Base-by-base conservation (phyloP, 1,139 yeast species). In the Yamadazyma spencermartinsiae region DNA sequence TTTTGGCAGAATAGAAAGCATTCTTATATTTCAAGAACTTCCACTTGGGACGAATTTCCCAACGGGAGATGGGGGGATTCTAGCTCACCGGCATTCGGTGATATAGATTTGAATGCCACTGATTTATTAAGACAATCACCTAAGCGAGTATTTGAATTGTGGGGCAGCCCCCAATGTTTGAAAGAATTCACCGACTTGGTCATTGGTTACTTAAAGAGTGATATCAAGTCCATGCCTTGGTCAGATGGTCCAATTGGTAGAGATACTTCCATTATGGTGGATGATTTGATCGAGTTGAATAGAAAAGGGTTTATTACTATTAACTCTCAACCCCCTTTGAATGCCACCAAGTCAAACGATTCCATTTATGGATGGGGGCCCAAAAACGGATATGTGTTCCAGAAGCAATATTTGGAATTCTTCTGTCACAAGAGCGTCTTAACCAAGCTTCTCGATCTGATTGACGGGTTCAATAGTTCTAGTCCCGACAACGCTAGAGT, bases 61-160 rank as follows among this genome's bases (percentile, higher is more conserved):
- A 88, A 88, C 63, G 96, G 96, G 48, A 76, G 96, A 65, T 88
- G 95, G 86, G 96, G 96, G 56, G 95, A 88, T 58, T 84, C 96
- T 8, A 74, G 94, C 42, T 87, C 96, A 31, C 96, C 96, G 8
- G 96, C 96, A 4, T 88, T 84, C 61, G 96, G 96, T 57, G 96
- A 88, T 51, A 74, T 85, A 46, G 90, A 83, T 57, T 69, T 83
- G 41, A 79, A 85, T 47, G 95, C 95, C 32, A 79, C 90, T 31
- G 83, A 88, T 39, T 74, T 80, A 54, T 80, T 79, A 58, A 77
- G 94, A 63, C 92, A 85, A 60, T 79, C 90, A n/a, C 82, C 85
- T 2, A 79, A 84, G 50, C 82, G 80, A 60, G 90, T 95, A 1
- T 65, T 79, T 37, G 89, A 86, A 55, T 68, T 89, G 45, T 92